Base-by-base conservation (phyloP, 352 stramenopile genomes). In the Globisporangium carolinianum region DNA sequence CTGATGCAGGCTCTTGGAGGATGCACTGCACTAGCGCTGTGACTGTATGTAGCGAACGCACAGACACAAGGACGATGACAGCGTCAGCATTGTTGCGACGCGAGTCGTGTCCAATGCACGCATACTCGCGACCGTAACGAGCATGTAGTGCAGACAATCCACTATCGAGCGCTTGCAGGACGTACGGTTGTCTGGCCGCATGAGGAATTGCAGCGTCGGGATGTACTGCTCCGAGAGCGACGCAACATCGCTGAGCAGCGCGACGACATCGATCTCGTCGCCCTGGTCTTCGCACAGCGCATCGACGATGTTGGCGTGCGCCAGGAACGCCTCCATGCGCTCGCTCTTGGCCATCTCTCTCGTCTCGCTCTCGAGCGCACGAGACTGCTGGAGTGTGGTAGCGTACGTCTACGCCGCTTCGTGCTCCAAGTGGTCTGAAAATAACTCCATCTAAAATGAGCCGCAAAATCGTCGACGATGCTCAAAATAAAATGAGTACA, bases 151-250 rank as follows among this genome's bases (percentile, higher is more conserved):
- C 55, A 42, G 32, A n/a, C n/a, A 47, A 7, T 36, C 6, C 17
- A 9, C 41, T 10, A 46, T 46, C 41, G 15, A 14, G 39, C 39
- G 39, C 7, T 43, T 14, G 7, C 7, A 12, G 6, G 17, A 57
- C 73, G 53, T 71, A 89, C 78, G 42, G 50, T 86, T 85, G 35
- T 89, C 76, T 8, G 78, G 76, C 0, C 66, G 65, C 63, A 86
- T 76, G 68, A 89, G 73, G 47, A 83, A 89, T 57, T 79, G 59
- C 0, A 89, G 68, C 53, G 72, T 63, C 10, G 79, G 68, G 38
- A 86, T 72, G 55, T 89, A 89, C 52, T 79, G 63, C 45, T 89
- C 72, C 0, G 75, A 86, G 36, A 72, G 61, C 39, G 70, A 64
- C 3, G 71, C 73, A 52, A 88, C 67, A 38, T 83, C 72, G 38